Base-by-base conservation (phyloP, 768 basidiomycete genomes). In the Ephemerocybe angulata region DNA sequence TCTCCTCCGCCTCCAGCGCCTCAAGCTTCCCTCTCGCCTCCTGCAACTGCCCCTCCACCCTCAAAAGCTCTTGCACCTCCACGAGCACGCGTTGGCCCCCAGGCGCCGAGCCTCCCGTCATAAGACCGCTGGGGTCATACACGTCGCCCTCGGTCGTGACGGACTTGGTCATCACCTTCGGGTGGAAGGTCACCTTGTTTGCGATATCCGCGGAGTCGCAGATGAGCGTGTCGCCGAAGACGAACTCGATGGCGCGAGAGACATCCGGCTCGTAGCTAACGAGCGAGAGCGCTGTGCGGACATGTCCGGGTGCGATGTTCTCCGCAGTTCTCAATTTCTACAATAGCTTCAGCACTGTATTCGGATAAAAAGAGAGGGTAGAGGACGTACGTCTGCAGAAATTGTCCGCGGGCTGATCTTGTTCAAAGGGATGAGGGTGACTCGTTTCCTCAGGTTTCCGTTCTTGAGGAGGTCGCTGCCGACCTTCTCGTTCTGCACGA, bases 141-240 rank as follows among this genome's bases (percentile, higher is more conserved):
- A 97, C 84, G 64, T 98, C 97, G 2, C 97, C 97, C 2, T 92
- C 87, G 21, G 97, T 76, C 6, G 97, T 99, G 44, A 98, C 94
- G 10, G 91, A 94, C 49, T 86, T 86, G 47, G 90, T 84, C 21
- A 78, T 76, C 13, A 88, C 78, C 10, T 83, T 75, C 19, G 65
- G 71, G 53, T 84, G 76, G 75, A 98, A 98, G 0, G 97, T 97
- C 40, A 97, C 90, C 0, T 74, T 70, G 65, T 93, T 92, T 1
- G 97, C 97, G 0, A 93, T 79, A 19, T 86, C 85, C 2, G 93
- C 82, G 61, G 96, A 93, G 46, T 86, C 84, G 67, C 95, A 98
- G 66, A 99, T 86, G 57, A 98, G 79, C 2, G 90, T 92, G 67
- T 94, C 88, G 53, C 90, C 87, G 68, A 98, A 99, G 19, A 98